Evolutionary conservation across 208 protist species (phyloP).

Genomic region (Wallacemonas sp.): DNA sequence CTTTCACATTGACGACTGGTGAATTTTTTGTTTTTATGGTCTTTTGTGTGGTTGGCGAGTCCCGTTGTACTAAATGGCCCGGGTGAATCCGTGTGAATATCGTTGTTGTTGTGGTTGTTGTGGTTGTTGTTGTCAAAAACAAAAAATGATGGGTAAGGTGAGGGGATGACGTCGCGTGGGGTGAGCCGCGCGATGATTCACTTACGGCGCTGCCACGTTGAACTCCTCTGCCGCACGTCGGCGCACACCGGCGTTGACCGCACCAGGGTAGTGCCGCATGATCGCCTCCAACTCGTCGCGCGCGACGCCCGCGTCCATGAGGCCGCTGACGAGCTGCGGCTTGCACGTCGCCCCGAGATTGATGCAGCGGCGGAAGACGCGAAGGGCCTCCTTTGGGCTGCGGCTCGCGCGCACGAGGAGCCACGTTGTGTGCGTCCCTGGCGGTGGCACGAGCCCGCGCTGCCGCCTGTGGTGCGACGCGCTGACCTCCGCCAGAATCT

Average conservation of each 20-base stretch:
- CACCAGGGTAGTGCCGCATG: constrained; percentile 36
- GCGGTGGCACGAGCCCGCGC: constrained; percentile 10
- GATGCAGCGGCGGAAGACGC: constrained; percentile 47
- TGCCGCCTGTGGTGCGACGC: background rate
- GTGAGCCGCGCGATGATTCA: too few relatives aligned
- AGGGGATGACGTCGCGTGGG: too few relatives aligned
- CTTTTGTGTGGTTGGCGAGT: too few relatives aligned
- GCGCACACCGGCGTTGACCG: constrained; percentile 56
- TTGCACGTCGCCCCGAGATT: constrained; percentile 51
- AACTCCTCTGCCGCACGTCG: constrained; percentile 31
- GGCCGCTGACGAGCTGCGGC: constrained; percentile 59
- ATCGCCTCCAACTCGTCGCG: constrained; percentile 31
- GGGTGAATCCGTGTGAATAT: too few relatives aligned
- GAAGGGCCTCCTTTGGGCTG: constrained; percentile 36
- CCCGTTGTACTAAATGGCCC: too few relatives aligned
- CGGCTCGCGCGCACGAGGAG: constrained; percentile 27
- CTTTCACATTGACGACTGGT: too few relatives aligned
- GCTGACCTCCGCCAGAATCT: background rate
- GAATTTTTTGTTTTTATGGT: too few relatives aligned
- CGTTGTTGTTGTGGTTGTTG: too few relatives aligned
- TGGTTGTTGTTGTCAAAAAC: too few relatives aligned
- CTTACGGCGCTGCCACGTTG: background rate
- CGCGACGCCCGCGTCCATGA: constrained; percentile 42
- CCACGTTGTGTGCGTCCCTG: constrained; percentile 22
- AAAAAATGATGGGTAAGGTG: background rate